Evolutionary conservation across 352 stramenopile species (phyloP), one percentile per base, ranked within the genome.

Genomic region (Phytophthora melonis): DNA sequence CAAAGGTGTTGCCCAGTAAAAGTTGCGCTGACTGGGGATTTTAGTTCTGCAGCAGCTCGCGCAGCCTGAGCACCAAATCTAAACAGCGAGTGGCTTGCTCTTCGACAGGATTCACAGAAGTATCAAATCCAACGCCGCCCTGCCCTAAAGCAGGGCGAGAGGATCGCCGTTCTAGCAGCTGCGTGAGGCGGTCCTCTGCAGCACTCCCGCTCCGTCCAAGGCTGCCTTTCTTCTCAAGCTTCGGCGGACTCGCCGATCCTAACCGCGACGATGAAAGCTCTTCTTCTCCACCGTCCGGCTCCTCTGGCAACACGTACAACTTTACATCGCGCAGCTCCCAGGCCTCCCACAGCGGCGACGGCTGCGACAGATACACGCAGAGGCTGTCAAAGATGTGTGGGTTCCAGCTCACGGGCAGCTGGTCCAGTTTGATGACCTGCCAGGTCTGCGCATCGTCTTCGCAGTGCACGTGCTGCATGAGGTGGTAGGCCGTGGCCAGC

Each of bases 401-500:
- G 30, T 93, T 81, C 45, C 80, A 68, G 52, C 63, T 60, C 19
- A 70, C 58, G 3, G 63, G 55, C 19, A 92, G 79, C 58, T 91
- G 75, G 36, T 90, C 78, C 30, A 91, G 69, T 32, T 82, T 75
- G 32, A 94, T 36, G 19, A 88, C 19, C 50, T 94, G 82, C 87
- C 85, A 93, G 49, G 88, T 81, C 71, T 94, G 85, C 13, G 85
- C 84, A 47, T 94, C 87, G 34, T 92, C 82, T 45, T 94, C 87
- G 36, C 70, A 87, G 69, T 93, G 78, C 21, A 78, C 57, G 49
- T 90, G 74, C 19, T 81, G 62, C 87, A 93, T 93, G 25, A 94
- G 77, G 25, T 63, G n/a, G 11, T 83, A 77, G 2, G 76, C 50
- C 14, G 75, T 68, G n/a, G 82, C 64, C 23, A 93, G 64, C 49